These are phyloP conservation scores for Leccinum pachyderme DNA, from an alignment of 1,284 basidiomycete genomes.

Conservation along the genomic window DNA sequence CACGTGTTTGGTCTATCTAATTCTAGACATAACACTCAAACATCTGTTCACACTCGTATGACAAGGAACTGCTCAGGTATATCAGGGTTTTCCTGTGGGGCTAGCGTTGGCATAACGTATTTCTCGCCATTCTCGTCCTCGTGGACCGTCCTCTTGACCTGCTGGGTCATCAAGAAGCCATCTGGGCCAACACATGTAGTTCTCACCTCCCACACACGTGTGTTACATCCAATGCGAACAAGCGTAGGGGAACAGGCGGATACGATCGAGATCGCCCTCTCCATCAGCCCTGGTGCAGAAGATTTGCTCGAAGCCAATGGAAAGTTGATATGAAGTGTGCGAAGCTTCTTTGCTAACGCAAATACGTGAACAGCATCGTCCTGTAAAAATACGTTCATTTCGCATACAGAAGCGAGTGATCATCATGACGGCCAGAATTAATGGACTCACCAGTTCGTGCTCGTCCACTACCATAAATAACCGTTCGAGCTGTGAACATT, in stretches of 20 bases:
- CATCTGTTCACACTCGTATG: conserved; percentile 37
- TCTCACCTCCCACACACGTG: conserved; percentile 49
- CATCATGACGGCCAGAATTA: not conserved
- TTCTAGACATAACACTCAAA: conserved; percentile 4
- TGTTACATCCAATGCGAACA: conserved; percentile 51
- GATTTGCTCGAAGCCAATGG: conserved; percentile 13
- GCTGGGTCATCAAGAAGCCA: conserved; percentile 1
- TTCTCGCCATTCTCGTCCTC: conserved; percentile 39
- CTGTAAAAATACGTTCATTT: conserved; percentile 33
- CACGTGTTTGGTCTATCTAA: conserved; percentile 32
- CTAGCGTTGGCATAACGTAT: conserved; percentile 40
- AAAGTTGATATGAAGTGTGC: conserved; percentile 35
- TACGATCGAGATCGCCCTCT: conserved; percentile 40
- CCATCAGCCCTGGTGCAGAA: conserved; percentile 29
- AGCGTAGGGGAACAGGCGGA: conserved; percentile 42
- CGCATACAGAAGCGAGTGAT: not conserved
- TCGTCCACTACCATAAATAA: conserved; percentile 58
- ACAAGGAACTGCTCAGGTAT: conserved; percentile 74
- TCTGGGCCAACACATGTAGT: not conserved
- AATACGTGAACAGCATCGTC: conserved; percentile 37
- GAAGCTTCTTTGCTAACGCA: conserved; percentile 31
- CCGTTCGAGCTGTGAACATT: conserved; percentile 53
- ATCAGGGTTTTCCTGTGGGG: conserved; percentile 58
- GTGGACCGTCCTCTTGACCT: conserved; percentile 50
- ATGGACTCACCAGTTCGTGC: conserved; percentile 43